Base-by-base conservation (phyloP, 2,329 filamentous ascomycete species). In the Teratosphaeriaceae sp. region DNA sequence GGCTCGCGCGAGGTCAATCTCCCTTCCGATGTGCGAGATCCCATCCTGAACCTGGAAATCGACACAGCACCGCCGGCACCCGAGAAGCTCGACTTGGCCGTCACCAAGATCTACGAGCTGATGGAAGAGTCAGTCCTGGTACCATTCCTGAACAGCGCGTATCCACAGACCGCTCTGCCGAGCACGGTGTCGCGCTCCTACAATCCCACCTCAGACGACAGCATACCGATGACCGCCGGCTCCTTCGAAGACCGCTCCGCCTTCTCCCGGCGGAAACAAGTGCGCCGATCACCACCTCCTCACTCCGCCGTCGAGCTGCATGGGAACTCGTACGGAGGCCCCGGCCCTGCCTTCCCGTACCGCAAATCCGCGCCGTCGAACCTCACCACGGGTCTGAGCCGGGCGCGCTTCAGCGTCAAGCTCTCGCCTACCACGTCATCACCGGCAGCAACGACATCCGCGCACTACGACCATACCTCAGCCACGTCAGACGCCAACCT, bases 81-180 rank as follows among this genome's bases (percentile, higher is more conserved):
- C 1, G 78, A 82, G 30, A 78, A 81, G 42, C 72, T 98, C 13
- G 84, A 94, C 47, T 78, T 85, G 39, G 88, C 92, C 16, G 85
- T 94, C 19, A 77, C 78, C 48, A 94, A 95, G 48, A 86, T 96
- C 30, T 89, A 90, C 63, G 92, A 97, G 55, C 72, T 98, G 43
- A 97, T 98, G 89, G 94, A 95, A 57, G 92, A 97, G 62, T 96
- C 89, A 3, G 86, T 97, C 0, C 73, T 97, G 40, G 82, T 95
- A 1, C 89, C 90, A 0, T 98, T 97, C 61, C 74, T 97, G 42
- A 90, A 95, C 65, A 77, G 73, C 49, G 68, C 74, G 37, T 72
- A 71, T 46, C 67, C 71, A 1, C 69, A 73, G 34, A 67, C 69
- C 23, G 69, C 75, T n/a, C 54, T 62, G 31, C 66, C 70, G 35